Evolutionary conservation across 1,284 basidiomycete species (phyloP), one percentile per base, ranked within the genome.

Genomic region (Cutaneotrichosporon sp.): DNA sequence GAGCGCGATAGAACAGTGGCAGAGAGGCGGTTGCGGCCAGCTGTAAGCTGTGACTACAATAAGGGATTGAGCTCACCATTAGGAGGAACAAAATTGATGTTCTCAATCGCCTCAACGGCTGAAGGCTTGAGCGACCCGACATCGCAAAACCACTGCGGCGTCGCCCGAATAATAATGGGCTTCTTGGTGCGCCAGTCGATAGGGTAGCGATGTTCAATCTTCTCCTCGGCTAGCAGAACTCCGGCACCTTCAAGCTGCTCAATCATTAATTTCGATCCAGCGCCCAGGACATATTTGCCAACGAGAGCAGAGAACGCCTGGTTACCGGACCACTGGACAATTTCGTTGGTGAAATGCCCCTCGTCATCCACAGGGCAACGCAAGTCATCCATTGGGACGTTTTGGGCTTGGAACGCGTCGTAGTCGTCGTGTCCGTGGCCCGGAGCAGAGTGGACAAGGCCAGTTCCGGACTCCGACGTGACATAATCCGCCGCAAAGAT

Each of bases 91-190:
- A 97, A 98, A 0, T 84, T 73, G 30, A 98, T 91, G 4, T 84
- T 78, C 56, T 88, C 78, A 2, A 99, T 84, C 0, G 92, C 89
- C 18, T 82, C 72, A 31, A 94, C 74, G 0, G 96, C 93, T 47
- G 85, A 80, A 0, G 86, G 84, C 74, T 97, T 97, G 79, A 98
- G 90, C 38, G 83, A 82, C 57, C 91, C 89, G 26, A 99, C 82
- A 75, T 97, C 91, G 0, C 94, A 92, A 73, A 99, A 99, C 96
- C 96, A 99, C 72, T 99, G 96, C 0, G 92, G 92, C 2, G 96
- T 98, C 0, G 95, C 91, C n/a, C 89, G 89, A 58, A 92, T 86
- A 67, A 99, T 93, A 70, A 98, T 88, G 0, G 96, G 96, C 74
- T 91, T 83, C 72, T 95, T 89, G 1, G 96, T 96, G 77, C 92